Percentiles rank a stretch among this genome's conserved stretches.
phyloP scores from a whole-genome alignment of 441 rosid genomes.

The Erodium chrysanthum region DNA sequence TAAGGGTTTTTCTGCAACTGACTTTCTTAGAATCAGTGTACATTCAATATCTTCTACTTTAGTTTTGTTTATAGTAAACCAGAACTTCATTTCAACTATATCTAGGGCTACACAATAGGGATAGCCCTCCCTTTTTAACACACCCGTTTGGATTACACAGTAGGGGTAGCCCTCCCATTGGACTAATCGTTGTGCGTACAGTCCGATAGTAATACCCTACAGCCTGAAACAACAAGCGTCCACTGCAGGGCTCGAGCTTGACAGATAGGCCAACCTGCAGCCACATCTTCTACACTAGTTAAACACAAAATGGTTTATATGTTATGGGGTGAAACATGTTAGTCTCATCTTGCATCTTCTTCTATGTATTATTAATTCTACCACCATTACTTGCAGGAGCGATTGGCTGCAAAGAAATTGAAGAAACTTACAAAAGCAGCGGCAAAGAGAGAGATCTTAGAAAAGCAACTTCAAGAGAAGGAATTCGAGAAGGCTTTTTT shows the following conservation, averaged over 20 bases:
- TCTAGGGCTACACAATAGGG: background rate
- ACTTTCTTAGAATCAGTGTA: background rate
- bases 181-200: too few species aligned
- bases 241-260: too few species aligned
- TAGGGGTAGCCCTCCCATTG: too few species aligned
- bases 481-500: slow-evolving; percentile 73
- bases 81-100: too few species aligned
- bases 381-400: slow-evolving; percentile 33
- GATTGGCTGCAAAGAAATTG: slow-evolving; percentile 28
- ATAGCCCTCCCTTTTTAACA: background rate
- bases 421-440: slow-evolving; percentile 53
- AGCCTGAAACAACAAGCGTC: too few species aligned
- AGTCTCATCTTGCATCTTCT: too few species aligned
- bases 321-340: background rate
- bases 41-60: background rate
- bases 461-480: slow-evolving; percentile 47
- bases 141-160: background rate
- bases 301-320: background rate
- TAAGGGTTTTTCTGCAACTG: background rate
- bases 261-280: too few species aligned
- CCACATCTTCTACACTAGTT: too few species aligned
- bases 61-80: background rate
- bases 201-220: too few species aligned
- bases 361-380: slow-evolving; percentile 5
- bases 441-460: slow-evolving; percentile 57